These are phyloP conservation scores for Gillenia trifoliata DNA, from an alignment of 306 rosid species.

Conservation along the genomic window DNA sequence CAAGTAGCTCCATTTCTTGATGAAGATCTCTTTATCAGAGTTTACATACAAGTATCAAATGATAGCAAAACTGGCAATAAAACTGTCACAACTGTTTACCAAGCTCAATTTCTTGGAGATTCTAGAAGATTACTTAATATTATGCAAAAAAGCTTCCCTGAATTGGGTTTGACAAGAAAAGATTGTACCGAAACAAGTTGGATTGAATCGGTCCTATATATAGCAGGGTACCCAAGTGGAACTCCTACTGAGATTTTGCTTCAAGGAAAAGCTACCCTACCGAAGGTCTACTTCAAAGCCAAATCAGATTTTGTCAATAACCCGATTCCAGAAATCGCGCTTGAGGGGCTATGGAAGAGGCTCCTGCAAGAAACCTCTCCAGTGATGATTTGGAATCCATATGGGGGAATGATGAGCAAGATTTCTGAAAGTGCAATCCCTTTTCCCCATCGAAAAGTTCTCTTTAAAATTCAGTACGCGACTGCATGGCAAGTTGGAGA, in stretches of 20 bases:
- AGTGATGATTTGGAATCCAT: conserved; percentile 58
- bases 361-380: conserved; percentile 49
- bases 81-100: conserved; percentile 55
- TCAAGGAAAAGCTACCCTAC: conserved; percentile 47
- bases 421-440: conserved; percentile 59
- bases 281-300: conserved; percentile 75
- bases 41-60: conserved; percentile 37
- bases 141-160: conserved; percentile 51
- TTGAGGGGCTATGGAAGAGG: conserved; percentile 64
- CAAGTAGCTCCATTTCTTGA: conserved; percentile 49
- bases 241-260: conserved; percentile 61
- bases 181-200: conserved; percentile 66
- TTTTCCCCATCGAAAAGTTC: conserved; percentile 69
- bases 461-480: conserved; percentile 60
- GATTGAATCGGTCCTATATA: conserved; percentile 64
- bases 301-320: conserved; percentile 67
- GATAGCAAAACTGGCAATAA: conserved; percentile 24
- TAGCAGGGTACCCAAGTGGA: conserved; percentile 58
- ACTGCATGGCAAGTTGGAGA: conserved; percentile 40
- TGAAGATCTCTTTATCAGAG: conserved; percentile 56
- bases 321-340: conserved; percentile 47
- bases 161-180: conserved; percentile 49
- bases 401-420: conserved; percentile 67
- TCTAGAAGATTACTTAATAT: conserved; percentile 45
- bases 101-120: conserved; percentile 59